These are phyloP conservation scores for Adansonia rubrostipa DNA, from an alignment of 441 rosid genomes.

Conservation along the genomic window DNA sequence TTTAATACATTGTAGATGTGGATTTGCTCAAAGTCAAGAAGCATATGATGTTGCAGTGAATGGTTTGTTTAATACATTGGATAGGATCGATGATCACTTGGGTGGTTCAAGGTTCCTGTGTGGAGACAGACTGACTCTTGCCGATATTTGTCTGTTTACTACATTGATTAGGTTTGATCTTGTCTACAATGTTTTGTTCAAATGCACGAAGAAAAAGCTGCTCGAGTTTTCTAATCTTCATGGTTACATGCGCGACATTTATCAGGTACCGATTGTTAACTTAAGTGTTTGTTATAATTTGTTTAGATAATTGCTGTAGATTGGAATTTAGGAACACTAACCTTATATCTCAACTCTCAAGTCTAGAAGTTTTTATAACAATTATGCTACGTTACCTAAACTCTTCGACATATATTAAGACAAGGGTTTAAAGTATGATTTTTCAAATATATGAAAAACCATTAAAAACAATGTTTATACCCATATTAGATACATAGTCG, in stretches of 20 bases:
- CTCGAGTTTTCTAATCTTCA: conserved; percentile 72
- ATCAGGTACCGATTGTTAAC: conserved; percentile 51
- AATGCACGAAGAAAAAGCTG: conserved; percentile 83
- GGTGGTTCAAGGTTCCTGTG: conserved; percentile 65
- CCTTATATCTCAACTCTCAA: background rate
- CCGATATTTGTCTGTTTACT: conserved; percentile 81
- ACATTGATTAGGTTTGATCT: conserved; percentile 83
- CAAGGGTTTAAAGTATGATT: background rate
- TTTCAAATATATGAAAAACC: too few relatives aligned
- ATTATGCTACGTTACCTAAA: too few relatives aligned
- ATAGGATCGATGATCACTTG: conserved; percentile 62
- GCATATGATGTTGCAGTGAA: conserved; percentile 76
- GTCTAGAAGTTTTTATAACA: too few relatives aligned
- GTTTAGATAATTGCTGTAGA: background rate
- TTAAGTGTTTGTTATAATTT: background rate
- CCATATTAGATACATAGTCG: too few relatives aligned
- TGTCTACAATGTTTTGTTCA: conserved; percentile 76
- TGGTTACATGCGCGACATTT: conserved; percentile 67
- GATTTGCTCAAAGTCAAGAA: conserved; percentile 88
- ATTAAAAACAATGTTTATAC: too few relatives aligned
- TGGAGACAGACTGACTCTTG: conserved; percentile 64
- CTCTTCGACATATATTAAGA: too few relatives aligned
- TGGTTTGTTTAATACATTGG: conserved; percentile 61
- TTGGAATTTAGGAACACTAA: background rate
- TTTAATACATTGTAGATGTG: conserved; percentile 53